A percentile compares a stretch with the other conserved stretches of the same genome.
These are phyloP conservation scores for Fusarium heterosporum DNA, from an alignment of 2,329 filamentous ascomycete genomes.

Conservation along the genomic window DNA sequence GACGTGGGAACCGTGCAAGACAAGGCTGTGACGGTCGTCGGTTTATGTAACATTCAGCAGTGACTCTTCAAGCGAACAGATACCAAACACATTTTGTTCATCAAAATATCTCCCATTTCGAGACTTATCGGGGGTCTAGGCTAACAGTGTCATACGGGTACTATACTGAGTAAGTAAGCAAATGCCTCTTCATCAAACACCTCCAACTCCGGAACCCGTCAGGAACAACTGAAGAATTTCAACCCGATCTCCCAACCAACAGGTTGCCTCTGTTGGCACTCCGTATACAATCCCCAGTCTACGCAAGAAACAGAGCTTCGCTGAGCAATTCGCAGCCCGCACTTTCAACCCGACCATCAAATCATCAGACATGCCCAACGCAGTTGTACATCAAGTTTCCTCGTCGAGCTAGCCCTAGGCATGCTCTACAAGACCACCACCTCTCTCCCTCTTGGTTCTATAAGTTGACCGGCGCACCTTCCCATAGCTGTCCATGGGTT, in stretches of 20 bases:
- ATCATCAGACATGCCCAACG: slow-evolving; percentile 35
- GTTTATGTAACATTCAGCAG: background rate
- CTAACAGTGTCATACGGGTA: slow-evolving; percentile 27
- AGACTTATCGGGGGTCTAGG: slow-evolving; percentile 2
- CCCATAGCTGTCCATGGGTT: background rate
- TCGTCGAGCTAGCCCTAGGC: background rate
- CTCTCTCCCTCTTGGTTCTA: slow-evolving; percentile 11
- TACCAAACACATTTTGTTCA: slow-evolving; percentile 5
- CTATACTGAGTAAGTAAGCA: slow-evolving; percentile 27
- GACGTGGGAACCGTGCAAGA: slow-evolving; percentile 46
- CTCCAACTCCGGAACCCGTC: slow-evolving; percentile 40
- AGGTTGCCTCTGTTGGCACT: slow-evolving; percentile 38
- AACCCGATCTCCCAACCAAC: slow-evolving; percentile 26
- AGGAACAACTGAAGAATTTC: slow-evolving; percentile 9
- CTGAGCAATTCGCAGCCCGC: slow-evolving; percentile 43
- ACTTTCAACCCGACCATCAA: slow-evolving; percentile 30
- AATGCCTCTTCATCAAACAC: slow-evolving; percentile 40
- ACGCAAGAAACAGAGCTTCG: slow-evolving; percentile 37
- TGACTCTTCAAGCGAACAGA: background rate
- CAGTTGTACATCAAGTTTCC: slow-evolving; percentile 28
- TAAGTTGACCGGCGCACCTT: background rate
- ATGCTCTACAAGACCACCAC: background rate
- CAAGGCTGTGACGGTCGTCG: slow-evolving; percentile 33
- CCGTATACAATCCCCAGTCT: slow-evolving; percentile 41
- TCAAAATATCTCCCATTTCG: slow-evolving; percentile 34